Conservation (phyloP, 805 yeast genomes). For the Myxozyma kluyveri region DNA sequence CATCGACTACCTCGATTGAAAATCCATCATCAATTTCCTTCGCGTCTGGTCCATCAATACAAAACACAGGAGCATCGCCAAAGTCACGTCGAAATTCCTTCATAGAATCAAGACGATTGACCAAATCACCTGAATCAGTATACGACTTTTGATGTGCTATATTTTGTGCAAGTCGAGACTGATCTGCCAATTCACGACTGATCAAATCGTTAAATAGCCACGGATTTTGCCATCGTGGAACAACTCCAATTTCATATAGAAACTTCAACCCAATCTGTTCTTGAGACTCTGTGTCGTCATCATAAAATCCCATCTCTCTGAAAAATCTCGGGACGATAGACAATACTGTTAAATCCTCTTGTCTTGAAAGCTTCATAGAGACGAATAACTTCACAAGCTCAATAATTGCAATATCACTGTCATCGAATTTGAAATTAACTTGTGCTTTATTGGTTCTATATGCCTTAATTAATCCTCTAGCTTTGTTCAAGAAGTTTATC, state of each 20-base stretch:
- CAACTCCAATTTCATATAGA: slow-evolving; percentile 30
- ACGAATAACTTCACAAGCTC: slow-evolving; percentile 9
- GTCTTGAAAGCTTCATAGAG: background rate
- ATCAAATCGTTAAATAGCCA: slow-evolving; percentile 1
- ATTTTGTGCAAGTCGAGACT: background rate
- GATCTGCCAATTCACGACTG: slow-evolving; percentile 4
- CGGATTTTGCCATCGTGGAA: slow-evolving; percentile 26
- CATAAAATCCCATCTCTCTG: slow-evolving; percentile 16
- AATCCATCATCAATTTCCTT: slow-evolving; percentile 94
- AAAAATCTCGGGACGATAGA: slow-evolving; percentile 18
- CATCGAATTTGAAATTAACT: slow-evolving; percentile 2
- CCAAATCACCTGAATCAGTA: background rate
- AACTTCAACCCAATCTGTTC: slow-evolving; percentile 10
- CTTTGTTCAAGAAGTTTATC: slow-evolving; percentile 1
- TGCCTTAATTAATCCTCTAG: background rate
- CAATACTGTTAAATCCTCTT: slow-evolving; percentile 1
- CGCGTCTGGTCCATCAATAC: slow-evolving; percentile 78
- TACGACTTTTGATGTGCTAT: background rate
- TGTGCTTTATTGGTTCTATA: slow-evolving; percentile 4
- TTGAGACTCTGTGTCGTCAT: background rate
- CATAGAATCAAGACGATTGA: slow-evolving; percentile 12
- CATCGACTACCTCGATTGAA: slow-evolving; percentile 46
- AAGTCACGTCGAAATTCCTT: slow-evolving; percentile 21
- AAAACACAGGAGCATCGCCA: slow-evolving; percentile 56
- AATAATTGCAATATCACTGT: slow-evolving; percentile 16